phyloP scores from a whole-genome alignment of 1,284 basidiomycete species.

The Tranzscheliella williamsii region DNA sequence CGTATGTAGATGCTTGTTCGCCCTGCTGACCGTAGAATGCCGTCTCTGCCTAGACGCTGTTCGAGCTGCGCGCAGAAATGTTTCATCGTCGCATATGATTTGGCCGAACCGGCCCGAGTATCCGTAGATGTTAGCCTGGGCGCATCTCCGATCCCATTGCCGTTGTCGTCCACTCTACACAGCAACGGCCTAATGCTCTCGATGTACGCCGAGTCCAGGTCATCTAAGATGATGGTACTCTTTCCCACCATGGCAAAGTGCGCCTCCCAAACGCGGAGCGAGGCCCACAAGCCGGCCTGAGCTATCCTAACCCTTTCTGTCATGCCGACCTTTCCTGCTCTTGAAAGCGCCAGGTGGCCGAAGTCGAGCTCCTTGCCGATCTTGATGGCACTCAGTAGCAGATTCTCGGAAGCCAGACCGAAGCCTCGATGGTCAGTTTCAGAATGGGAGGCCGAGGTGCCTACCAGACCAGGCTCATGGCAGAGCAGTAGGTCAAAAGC shows the following conservation, averaged over 20 bases:
- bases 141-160: background rate
- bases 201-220: background rate
- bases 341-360: slow-evolving; percentile 1
- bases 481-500: slow-evolving; percentile 17
- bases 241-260: slow-evolving; percentile 7
- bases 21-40: slow-evolving; percentile 13
- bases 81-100: too few species aligned
- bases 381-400: slow-evolving; percentile 17
- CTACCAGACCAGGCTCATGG: slow-evolving; percentile 23
- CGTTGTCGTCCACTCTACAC: slow-evolving; percentile 6
- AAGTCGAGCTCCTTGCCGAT: slow-evolving; percentile 10
- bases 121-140: background rate
- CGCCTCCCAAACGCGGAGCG: slow-evolving; percentile 6
- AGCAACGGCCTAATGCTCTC: background rate
- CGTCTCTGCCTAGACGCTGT: slow-evolving; percentile 4
- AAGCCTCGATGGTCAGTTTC: slow-evolving; percentile 9
- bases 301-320: too few species aligned
- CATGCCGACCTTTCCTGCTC: too few species aligned
- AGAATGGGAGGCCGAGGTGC: slow-evolving; percentile 10
- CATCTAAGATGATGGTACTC: background rate
- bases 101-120: too few species aligned
- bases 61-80: slow-evolving; percentile 6
- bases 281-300: slow-evolving; percentile 13
- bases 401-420: slow-evolving; percentile 21
- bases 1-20: slow-evolving; percentile 6